Percentiles rank a stretch among this genome's conserved stretches.
phyloP scores from a whole-genome alignment of 768 basidiomycete species.

The Amanita pallidorosea region DNA sequence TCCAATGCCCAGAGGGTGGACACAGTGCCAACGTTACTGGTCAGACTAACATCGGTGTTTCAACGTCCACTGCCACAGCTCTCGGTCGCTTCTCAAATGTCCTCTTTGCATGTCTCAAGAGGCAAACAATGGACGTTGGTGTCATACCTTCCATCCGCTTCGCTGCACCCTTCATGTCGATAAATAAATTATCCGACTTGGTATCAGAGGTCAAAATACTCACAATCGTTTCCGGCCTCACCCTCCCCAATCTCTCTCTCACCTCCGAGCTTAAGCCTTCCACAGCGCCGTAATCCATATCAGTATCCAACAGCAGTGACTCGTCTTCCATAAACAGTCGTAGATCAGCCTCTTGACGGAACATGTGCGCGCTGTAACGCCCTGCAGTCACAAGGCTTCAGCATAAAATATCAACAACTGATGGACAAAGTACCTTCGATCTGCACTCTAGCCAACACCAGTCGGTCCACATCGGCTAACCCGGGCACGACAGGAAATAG shows the following conservation, averaged over 20 bases:
- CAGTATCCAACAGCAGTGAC: slow-evolving; percentile 51
- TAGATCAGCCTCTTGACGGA: slow-evolving; percentile 69
- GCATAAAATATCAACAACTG: background rate
- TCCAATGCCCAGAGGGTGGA: no score
- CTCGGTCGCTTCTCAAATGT: slow-evolving; percentile 16
- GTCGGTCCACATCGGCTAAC: slow-evolving; percentile 37
- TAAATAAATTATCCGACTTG: background rate
- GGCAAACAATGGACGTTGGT: slow-evolving; percentile 56
- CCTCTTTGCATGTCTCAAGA: slow-evolving; percentile 55
- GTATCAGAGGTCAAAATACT: slow-evolving; percentile 20
- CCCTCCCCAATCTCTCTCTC: slow-evolving; percentile 45
- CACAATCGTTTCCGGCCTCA: slow-evolving; percentile 58
- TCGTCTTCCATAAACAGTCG: slow-evolving; percentile 70
- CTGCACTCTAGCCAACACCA: slow-evolving; percentile 47
- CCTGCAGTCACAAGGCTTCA: slow-evolving; percentile 23
- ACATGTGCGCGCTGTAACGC: slow-evolving; percentile 49
- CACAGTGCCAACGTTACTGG: no score
- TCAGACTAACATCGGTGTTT: background rate
- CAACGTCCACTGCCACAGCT: background rate
- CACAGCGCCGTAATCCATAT: slow-evolving; percentile 59
- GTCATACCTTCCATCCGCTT: slow-evolving; percentile 94
- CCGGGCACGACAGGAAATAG: slow-evolving; percentile 37
- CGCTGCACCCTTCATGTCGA: slow-evolving; percentile 65
- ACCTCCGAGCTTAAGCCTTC: slow-evolving; percentile 71
- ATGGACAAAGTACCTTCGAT: slow-evolving; percentile 52